Evolutionary conservation across 2,329 filamentous ascomycete genomes (phyloP).

Genomic region (Aureobasidium melanogenum): DNA sequence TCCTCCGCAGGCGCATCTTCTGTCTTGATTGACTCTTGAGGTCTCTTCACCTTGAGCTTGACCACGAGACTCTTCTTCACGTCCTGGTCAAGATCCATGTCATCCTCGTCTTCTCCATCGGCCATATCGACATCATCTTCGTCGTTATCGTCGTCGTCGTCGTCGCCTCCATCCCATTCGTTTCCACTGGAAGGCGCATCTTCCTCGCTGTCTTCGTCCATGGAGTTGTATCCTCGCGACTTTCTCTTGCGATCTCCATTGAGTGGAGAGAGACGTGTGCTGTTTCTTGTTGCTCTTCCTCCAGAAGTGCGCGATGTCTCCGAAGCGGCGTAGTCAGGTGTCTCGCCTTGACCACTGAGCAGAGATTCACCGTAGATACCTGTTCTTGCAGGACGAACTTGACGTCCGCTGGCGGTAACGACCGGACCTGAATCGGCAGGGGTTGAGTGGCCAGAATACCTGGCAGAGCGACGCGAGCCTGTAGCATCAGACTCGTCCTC

Average conservation of each 20-base stretch:
- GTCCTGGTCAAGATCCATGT: constrained; percentile 37
- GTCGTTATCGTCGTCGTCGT: constrained; percentile 56
- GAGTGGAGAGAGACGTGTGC: constrained; percentile 19
- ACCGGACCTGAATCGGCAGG: constrained; percentile 61
- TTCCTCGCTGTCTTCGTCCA: constrained; percentile 57
- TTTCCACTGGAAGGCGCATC: constrained; percentile 50
- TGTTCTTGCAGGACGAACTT: constrained; percentile 59
- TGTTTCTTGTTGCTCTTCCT: constrained; percentile 29
- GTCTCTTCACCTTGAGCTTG: constrained; percentile 44
- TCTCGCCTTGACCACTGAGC: constrained; percentile 44
- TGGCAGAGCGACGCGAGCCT: constrained; percentile 53
- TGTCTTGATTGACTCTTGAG: not conserved
- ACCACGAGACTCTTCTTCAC: constrained; percentile 55
- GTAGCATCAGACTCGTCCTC: constrained; percentile 63
- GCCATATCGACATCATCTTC: constrained; percentile 30
- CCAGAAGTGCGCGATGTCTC: constrained; percentile 37
- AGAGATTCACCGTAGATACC: constrained; percentile 57
- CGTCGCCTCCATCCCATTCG: constrained; percentile 65
- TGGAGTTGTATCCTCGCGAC: constrained; percentile 47
- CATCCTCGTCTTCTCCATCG: constrained; percentile 39
- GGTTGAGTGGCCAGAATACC: constrained; percentile 62
- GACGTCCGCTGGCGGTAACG: constrained; percentile 77
- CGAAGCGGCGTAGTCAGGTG: constrained; percentile 34
- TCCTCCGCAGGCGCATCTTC: not conserved
- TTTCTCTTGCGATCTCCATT: constrained; percentile 35